These are phyloP conservation scores for Eimeria maxima DNA, from an alignment of 169 alveolate species.

Conservation along the genomic window DNA sequence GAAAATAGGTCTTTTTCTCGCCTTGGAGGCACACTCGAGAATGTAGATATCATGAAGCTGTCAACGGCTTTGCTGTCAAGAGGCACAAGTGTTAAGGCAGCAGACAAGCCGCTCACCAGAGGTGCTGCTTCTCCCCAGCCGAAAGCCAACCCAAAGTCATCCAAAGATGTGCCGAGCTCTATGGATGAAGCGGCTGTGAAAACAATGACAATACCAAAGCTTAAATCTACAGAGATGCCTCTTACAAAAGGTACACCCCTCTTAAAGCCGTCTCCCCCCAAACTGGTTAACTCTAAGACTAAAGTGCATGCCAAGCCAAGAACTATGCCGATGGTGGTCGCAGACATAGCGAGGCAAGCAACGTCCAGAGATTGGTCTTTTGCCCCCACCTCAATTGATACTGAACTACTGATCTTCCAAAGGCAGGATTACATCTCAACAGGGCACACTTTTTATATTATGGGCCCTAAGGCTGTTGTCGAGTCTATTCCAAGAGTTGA, in stretches of 20 bases:
- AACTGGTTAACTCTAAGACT: too few species aligned
- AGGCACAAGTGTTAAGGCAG: neutral
- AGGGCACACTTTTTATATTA: constrained; percentile 29
- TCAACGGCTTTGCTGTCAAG: constrained; percentile 5
- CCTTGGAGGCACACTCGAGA: constrained; percentile 1
- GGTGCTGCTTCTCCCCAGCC: neutral
- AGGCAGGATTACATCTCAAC: neutral
- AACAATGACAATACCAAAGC: neutral
- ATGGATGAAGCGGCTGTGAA: neutral
- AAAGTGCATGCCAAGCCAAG: neutral
- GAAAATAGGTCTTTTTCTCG: neutral
- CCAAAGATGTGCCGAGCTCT: neutral
- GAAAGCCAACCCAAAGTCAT: neutral
- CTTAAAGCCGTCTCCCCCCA: neutral
- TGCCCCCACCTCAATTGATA: constrained; percentile 18
- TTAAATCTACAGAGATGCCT: neutral
- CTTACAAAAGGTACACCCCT: neutral
- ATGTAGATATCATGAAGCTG: constrained; percentile 5
- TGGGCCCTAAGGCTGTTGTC: constrained; percentile 59
- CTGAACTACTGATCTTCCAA: constrained; percentile 30
- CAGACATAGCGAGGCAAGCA: too few species aligned
- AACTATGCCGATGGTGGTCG: neutral
- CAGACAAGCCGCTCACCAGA: neutral
- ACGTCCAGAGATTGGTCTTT: constrained; percentile 30
- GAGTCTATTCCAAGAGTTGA: neutral